Evolutionary conservation across 768 basidiomycete species (phyloP).

Genomic region (Lactarius indigo): DNA sequence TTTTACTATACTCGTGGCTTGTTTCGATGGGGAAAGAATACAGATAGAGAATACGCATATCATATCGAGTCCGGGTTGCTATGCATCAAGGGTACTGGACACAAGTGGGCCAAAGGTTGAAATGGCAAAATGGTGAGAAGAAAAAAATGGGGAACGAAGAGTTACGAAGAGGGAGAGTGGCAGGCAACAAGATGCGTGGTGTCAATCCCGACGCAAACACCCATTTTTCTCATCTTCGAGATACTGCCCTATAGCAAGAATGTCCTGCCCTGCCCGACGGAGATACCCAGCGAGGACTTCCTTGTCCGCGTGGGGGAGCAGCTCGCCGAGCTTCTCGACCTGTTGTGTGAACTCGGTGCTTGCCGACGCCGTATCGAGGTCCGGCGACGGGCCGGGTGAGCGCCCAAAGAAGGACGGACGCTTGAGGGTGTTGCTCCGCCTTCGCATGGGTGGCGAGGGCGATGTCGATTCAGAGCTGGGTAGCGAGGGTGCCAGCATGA

Average conservation of each 20-base stretch:
- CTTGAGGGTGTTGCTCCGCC: slow-evolving; percentile 25
- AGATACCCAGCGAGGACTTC: slow-evolving; percentile 67
- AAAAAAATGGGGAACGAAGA: slow-evolving; percentile 1
- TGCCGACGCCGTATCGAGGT: neutral
- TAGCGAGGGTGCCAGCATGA: slow-evolving; percentile 41
- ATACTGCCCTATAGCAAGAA: slow-evolving; percentile 83
- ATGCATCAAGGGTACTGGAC: neutral
- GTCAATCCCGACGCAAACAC: slow-evolving; percentile 40
- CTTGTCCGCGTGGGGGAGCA: slow-evolving; percentile 72
- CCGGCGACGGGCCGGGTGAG: slow-evolving; percentile 16
- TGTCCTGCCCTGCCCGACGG: slow-evolving; percentile 71
- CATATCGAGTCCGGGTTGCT: slow-evolving; percentile 10
- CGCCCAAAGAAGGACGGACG: slow-evolving; percentile 35
- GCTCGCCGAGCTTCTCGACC: slow-evolving; percentile 64
- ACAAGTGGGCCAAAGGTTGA: neutral
- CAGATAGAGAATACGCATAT: slow-evolving; percentile 11
- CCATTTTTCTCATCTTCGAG: slow-evolving; percentile 83
- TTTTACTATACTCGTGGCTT: slow-evolving; percentile 10
- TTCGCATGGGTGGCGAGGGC: slow-evolving; percentile 29
- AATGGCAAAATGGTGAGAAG: neutral
- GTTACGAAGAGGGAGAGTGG: neutral
- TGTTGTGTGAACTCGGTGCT: slow-evolving; percentile 56
- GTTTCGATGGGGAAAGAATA: neutral
- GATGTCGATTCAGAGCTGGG: slow-evolving; percentile 39
- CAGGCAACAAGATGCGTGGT: slow-evolving; percentile 15